Evolutionary conservation across 2,329 filamentous ascomycete genomes (phyloP).

Genomic region (Alternaria panax): DNA sequence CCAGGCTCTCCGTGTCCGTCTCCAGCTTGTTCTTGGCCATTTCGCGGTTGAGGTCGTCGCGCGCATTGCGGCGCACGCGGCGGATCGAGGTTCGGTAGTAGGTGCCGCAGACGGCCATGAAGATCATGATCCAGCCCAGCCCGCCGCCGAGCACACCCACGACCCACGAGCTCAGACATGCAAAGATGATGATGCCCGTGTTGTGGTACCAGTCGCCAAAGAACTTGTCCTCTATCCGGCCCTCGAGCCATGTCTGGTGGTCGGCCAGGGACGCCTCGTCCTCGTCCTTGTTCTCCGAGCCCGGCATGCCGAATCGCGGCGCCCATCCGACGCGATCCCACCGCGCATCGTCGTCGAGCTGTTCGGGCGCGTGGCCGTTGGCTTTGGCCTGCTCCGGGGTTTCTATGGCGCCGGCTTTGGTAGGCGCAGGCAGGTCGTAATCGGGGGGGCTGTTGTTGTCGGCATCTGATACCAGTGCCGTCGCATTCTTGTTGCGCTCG

Average conservation of each 20-base stretch:
- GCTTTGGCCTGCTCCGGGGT: conserved; percentile 55
- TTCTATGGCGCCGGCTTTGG: conserved; percentile 72
- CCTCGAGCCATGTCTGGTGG: conserved; percentile 86
- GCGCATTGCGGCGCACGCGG: conserved; percentile 91
- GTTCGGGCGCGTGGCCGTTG: conserved; percentile 62
- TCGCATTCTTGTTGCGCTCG: conserved; percentile 66
- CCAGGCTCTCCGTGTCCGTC: conserved; percentile 87
- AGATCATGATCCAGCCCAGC: conserved; percentile 87
- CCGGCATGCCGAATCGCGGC: conserved; percentile 74
- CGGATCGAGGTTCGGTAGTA: conserved; percentile 97
- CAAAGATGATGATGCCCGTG: conserved; percentile 89
- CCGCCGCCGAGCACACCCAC: conserved; percentile 89
- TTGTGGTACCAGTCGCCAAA: conserved; percentile 99
- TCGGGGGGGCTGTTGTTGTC: conserved; percentile 56
- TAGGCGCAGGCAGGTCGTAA: conserved; percentile 79
- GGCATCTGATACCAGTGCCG: conserved; percentile 79
- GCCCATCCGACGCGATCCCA: conserved; percentile 79
- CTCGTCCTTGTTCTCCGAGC: conserved; percentile 60
- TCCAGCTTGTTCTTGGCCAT: conserved; percentile 87
- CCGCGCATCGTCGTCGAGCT: conserved; percentile 60
- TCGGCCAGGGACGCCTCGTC: conserved; percentile 75
- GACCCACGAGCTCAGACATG: conserved; percentile 89
- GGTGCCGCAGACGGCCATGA: conserved; percentile 91
- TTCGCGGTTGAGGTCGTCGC: conserved; percentile 90
- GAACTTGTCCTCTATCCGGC: conserved; percentile 83